Base-by-base conservation (phyloP, 2,329 filamentous ascomycete species). In the Venturia effusa region DNA sequence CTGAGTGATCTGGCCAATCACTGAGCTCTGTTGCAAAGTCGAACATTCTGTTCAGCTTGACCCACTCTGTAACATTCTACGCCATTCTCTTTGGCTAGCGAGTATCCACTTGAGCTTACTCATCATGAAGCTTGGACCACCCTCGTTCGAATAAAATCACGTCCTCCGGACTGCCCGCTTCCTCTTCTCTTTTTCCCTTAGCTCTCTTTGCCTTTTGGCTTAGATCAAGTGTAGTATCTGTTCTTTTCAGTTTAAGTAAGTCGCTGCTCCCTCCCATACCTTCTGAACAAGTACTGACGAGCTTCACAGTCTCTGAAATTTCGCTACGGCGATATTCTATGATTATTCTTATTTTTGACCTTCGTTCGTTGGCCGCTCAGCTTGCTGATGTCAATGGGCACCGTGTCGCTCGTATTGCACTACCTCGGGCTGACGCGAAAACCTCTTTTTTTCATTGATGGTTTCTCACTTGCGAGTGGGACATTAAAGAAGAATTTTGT, bases 291-390 rank as follows among this genome's bases (percentile, higher is more conserved):
- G 15, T 39, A 11, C 37, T 11, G 15, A 8, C 15, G 8, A 39
- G 10, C 15, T 39, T 15, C 8, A 39, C 37, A 91, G 92, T 91
- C 87, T 88, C 88, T 92, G 88, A 88, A 89, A 91, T 83, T 82
- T 81, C 81, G 81, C 85, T 83, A 88, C 79, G 81, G 85, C 81
- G 80, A 81, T 81, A 81, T 81, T 85, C 86, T 90, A 54, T 51
- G 63, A 62, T 92, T 92, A 90, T 85, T 85, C 86, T 81, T 83
- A 90, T 92, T 88, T 87, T 89, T 89, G 80, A 69, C 74, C 65
- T 70, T 66, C 69, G 83, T 70, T 76, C 74, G 72, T 69, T 72
- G 75, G 71, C 81, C 85, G 83, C 86, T 88, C 84, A 81, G 85
- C 87, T 89, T 88, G 87, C 86, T 78, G 81, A 88, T 82, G 82